Evolutionary conservation across 768 basidiomycete genomes (phyloP).

Genomic region (Lactifluus subvellereus): DNA sequence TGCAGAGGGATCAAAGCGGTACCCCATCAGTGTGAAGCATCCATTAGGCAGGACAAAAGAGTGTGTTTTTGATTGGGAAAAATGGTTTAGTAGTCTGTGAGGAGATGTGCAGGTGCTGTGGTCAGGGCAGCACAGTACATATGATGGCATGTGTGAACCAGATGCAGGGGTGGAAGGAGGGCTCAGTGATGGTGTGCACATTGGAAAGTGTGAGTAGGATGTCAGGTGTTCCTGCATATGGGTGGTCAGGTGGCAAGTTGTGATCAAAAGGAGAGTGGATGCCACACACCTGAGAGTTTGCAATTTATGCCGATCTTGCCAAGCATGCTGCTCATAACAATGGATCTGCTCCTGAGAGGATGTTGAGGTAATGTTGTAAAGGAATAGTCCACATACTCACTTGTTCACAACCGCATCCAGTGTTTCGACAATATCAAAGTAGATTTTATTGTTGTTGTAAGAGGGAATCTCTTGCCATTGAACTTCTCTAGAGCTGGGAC

Average conservation of each 20-base stretch:
- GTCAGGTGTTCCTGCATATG: constrained; percentile 70
- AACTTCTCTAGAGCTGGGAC: too few relatives aligned
- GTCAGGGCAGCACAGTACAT: background rate
- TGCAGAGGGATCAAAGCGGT: constrained; percentile 53
- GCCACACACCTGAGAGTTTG: constrained; percentile 65
- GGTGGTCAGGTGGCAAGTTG: background rate
- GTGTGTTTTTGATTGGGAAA: constrained; percentile 66
- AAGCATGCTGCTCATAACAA: constrained; percentile 60
- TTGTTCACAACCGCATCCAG: constrained; percentile 72
- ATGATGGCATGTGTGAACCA: too few relatives aligned
- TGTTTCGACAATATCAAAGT: constrained; percentile 85
- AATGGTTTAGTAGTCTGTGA: constrained; percentile 67
- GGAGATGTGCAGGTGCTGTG: background rate
- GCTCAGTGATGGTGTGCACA: constrained; percentile 40
- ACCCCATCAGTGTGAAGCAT: constrained; percentile 76
- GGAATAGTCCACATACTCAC: constrained; percentile 48
- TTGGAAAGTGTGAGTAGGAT: constrained; percentile 66
- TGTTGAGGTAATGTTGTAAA: too few relatives aligned
- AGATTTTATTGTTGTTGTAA: constrained; percentile 85
- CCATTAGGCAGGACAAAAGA: constrained; percentile 96
- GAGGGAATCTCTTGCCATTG: too few relatives aligned
- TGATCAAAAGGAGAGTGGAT: too few relatives aligned
- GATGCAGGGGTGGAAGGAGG: too few relatives aligned
- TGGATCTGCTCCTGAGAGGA: constrained; percentile 54
- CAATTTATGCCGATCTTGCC: constrained; percentile 73